Base-by-base conservation (phyloP, 202 grass and related monocot species). In the Musa balbisiana region DNA sequence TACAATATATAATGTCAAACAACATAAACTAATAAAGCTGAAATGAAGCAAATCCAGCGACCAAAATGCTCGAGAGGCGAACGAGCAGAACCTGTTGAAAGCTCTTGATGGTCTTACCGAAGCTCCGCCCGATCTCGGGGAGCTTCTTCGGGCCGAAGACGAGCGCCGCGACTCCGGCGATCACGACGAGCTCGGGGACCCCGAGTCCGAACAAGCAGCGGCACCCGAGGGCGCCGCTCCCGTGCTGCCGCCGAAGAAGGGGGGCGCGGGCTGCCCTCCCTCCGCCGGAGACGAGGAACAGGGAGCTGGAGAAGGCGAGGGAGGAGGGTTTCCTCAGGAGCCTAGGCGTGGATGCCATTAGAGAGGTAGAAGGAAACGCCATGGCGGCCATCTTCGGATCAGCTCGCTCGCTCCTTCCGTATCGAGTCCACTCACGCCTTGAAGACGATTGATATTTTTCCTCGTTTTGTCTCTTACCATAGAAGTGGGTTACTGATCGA, bases 101-200 rank as follows among this genome's bases (percentile, higher is more conserved):
- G 77, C 91, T 85, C 89, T 92, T 92, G 83, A 92, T 68, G 24
- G 91, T 88, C 87, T 95, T 90, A 33, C 91, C 89, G 73, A 99
- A 82, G 82, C 73, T 88, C 20, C 87, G 85, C 0, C 89, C 91
- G 62, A 99, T 90, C 80, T 94, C 91, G 21, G 91, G 89, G 11
- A 94, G 79, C 81, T 90, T 76, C 83, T 90, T 91, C 49, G 89
- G 89, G 13, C 95, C 91, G 67, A 88, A 99, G 69, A 92, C 20
- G 2, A 93, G 83, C 43, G 91, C 90, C 0, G 88, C 88, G 14
- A 98, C 94, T 62, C 94, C 90, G 19, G 88, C 94, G 52, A 93
- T 91, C 49, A 93, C 91, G 2, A 66, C 88, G 55, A 98, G 71
- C 85, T 98, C 95, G 2, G 91, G 91, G 0, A 94, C 83, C 53